Evolutionary conservation across 495 filamentous ascomycete species (phyloP).

Genomic region (Penicillium chermesinum): DNA sequence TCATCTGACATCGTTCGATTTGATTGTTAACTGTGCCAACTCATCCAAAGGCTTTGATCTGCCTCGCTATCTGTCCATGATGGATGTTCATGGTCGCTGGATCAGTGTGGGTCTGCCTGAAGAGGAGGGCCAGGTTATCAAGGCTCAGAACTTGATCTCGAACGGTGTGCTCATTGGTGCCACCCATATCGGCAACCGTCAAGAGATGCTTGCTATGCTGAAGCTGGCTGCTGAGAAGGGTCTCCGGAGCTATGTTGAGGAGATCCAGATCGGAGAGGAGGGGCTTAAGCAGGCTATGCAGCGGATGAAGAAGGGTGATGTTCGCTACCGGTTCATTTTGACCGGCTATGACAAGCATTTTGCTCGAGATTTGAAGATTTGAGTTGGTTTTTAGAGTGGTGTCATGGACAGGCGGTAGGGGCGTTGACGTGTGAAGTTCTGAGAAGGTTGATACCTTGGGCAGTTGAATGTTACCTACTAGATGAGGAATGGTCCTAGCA

Average conservation of each 20-base stretch:
- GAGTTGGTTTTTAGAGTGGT: background rate
- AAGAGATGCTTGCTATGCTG: constrained; percentile 80
- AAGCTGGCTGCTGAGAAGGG: constrained; percentile 76
- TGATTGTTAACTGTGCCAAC: constrained; percentile 70
- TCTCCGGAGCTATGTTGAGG: constrained; percentile 77
- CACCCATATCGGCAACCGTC: constrained; percentile 74
- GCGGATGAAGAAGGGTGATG: constrained; percentile 65
- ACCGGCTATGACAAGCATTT: constrained; percentile 63
- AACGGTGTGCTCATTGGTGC: constrained; percentile 79
- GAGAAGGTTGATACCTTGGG: background rate
- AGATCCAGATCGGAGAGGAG: constrained; percentile 63
- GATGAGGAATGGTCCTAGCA: too few relatives aligned
- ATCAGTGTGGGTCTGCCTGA: constrained; percentile 82
- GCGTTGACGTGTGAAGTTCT: background rate
- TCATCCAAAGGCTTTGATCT: constrained; percentile 65
- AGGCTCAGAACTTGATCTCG: constrained; percentile 67
- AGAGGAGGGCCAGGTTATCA: constrained; percentile 65
- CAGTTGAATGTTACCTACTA: too few relatives aligned
- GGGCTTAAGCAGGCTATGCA: constrained; percentile 63
- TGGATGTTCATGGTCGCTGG: constrained; percentile 81
- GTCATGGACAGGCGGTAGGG: background rate
- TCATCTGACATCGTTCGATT: constrained; percentile 60
- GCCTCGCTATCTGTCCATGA: constrained; percentile 64
- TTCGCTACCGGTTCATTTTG: constrained; percentile 63
- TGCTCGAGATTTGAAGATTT: background rate